Evolutionary conservation across 2,329 filamentous ascomycete genomes (phyloP).

Genomic region (Cladosporium cucumerinum): DNA sequence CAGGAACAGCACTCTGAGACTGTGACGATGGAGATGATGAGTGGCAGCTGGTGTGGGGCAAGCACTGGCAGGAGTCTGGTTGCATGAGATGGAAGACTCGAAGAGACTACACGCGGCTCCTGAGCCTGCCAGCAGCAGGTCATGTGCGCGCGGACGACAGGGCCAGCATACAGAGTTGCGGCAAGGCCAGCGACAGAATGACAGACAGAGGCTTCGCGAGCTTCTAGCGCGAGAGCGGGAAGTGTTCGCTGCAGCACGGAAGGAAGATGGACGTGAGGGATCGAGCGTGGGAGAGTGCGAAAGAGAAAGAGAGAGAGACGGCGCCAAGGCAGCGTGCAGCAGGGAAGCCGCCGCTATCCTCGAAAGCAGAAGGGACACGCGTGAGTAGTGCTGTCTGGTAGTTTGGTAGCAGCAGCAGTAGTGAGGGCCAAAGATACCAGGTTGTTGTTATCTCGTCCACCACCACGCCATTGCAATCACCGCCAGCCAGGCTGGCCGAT

Average conservation of each 20-base stretch:
- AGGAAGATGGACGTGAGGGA: background rate
- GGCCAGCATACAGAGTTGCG: background rate
- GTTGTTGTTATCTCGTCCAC: background rate
- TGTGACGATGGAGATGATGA: constrained; percentile 15
- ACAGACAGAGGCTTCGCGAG: background rate
- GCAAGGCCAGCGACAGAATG: background rate
- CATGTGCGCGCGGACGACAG: background rate
- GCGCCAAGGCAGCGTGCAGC: background rate
- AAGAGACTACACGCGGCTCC: background rate
- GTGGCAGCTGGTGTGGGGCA: constrained; percentile 11
- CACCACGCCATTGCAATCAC: background rate
- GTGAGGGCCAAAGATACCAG: background rate
- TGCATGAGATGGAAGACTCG: background rate
- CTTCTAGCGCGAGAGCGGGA: constrained; percentile 7
- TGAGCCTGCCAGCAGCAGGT: background rate
- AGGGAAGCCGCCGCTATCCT: background rate
- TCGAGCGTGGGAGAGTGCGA: background rate
- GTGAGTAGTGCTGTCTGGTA: background rate
- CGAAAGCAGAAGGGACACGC: constrained; percentile 3
- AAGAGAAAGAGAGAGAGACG: too few relatives aligned
- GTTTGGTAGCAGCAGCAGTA: background rate
- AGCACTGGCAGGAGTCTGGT: background rate
- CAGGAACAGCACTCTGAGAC: constrained; percentile 10
- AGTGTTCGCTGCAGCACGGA: constrained; percentile 13
- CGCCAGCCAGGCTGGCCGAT: background rate